These are phyloP conservation scores for Myriosclerotinia curreyana DNA, from an alignment of 2,329 filamentous ascomycete genomes.

Conservation along the genomic window DNA sequence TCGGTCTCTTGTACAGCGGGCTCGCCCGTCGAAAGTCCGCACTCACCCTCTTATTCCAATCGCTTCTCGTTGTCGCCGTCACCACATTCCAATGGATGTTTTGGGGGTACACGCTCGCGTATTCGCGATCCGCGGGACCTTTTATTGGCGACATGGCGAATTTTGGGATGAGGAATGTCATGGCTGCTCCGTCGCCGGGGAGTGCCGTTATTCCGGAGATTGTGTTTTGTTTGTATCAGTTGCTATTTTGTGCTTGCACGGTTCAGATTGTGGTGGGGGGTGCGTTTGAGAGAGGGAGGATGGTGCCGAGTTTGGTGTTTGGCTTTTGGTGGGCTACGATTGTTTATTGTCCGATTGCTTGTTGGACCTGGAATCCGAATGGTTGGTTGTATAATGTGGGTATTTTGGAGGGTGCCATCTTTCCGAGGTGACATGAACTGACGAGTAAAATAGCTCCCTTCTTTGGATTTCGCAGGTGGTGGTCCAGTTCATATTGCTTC, in stretches of 20 bases:
- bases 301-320: conserved; percentile 62
- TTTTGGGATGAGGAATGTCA: conserved; percentile 59
- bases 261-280: conserved; percentile 65
- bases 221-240: conserved; percentile 63
- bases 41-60: conserved; percentile 60
- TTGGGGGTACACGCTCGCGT: conserved; percentile 63
- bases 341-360: conserved; percentile 62
- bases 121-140: conserved; percentile 55
- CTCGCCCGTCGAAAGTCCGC: conserved; percentile 61
- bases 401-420: background rate
- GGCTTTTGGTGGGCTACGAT: conserved; percentile 62
- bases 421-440: background rate
- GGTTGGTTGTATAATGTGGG: conserved; percentile 58
- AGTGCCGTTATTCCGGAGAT: conserved; percentile 59
- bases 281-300: conserved; percentile 57
- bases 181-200: conserved; percentile 58
- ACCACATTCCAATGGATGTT: conserved; percentile 58
- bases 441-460: conserved; percentile 41
- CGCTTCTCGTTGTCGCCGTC: conserved; percentile 55
- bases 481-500: conserved; percentile 63
- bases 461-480: conserved; percentile 38
- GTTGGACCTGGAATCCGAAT: conserved; percentile 66
- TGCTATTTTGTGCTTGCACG: conserved; percentile 59
- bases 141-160: conserved; percentile 63
- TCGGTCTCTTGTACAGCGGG: conserved; percentile 63